phyloP scores from a whole-genome alignment of 352 stramenopile species.

The Pythium oligandrum region DNA sequence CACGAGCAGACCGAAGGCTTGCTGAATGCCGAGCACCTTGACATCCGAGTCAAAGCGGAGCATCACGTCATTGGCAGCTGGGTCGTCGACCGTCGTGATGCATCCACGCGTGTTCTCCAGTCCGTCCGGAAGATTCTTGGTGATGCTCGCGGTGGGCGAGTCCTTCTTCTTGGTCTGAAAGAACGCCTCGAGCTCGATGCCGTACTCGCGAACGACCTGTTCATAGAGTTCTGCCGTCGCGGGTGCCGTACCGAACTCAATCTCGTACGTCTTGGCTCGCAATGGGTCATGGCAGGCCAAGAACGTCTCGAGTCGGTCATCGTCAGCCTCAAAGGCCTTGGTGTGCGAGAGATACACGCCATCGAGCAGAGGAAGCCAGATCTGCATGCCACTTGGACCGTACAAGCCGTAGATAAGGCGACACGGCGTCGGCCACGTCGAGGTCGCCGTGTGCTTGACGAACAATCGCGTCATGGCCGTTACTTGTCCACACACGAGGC shows the following conservation, averaged over 20 bases:
- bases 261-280: conserved; percentile 76
- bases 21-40: conserved; percentile 60
- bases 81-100: conserved; percentile 55
- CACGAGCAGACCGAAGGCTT: conserved; percentile 65
- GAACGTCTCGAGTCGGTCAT: conserved; percentile 50
- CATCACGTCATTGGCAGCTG: conserved; percentile 54
- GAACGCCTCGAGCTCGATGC: conserved; percentile 49
- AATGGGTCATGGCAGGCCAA: conserved; percentile 75
- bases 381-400: conserved; percentile 58
- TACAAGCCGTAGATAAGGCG: conserved; percentile 70
- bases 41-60: conserved; percentile 77
- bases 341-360: conserved; percentile 64
- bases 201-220: conserved; percentile 70
- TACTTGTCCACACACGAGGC: conserved; percentile 60
- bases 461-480: conserved; percentile 56
- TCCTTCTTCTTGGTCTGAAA: conserved; percentile 10
- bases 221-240: conserved; percentile 64
- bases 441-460: conserved; percentile 30
- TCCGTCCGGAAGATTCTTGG: conserved; percentile 23
- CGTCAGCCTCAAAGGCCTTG: conserved; percentile 53
- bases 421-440: conserved; percentile 55
- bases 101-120: conserved; percentile 44
- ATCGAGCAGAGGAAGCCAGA: conserved; percentile 77
- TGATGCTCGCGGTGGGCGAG: not conserved
- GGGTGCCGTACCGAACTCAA: conserved; percentile 66